These are phyloP conservation scores for Epichloe uncinata DNA, from an alignment of 2,329 filamentous ascomycete species.

Conservation along the genomic window DNA sequence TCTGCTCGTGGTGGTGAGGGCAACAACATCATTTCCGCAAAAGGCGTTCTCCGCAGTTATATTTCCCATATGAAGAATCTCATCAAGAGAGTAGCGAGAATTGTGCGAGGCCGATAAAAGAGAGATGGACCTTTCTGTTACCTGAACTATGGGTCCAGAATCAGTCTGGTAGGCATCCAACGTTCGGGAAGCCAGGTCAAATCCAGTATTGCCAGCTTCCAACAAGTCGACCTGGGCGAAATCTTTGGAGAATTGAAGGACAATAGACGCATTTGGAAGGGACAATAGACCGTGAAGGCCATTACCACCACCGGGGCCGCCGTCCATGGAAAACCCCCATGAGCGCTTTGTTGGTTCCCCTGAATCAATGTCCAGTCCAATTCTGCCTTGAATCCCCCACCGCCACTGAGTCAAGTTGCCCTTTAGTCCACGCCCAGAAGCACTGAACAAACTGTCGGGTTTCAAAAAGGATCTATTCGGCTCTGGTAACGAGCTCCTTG, in stretches of 20 bases:
- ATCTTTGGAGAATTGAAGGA: conserved; percentile 36
- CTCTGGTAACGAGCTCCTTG: background rate
- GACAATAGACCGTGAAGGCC: conserved; percentile 30
- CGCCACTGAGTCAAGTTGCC: conserved; percentile 57
- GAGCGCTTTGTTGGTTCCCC: conserved; percentile 34
- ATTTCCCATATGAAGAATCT: conserved; percentile 14
- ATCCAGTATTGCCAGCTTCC: conserved; percentile 25
- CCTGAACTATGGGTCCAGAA: conserved; percentile 32
- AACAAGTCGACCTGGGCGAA: conserved; percentile 31
- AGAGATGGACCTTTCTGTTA: conserved; percentile 36
- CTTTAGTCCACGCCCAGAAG: conserved; percentile 47
- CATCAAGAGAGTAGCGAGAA: conserved; percentile 19
- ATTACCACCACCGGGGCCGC: conserved; percentile 6
- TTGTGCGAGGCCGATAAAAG: conserved; percentile 22
- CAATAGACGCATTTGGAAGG: conserved; percentile 32
- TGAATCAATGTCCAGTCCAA: conserved; percentile 44
- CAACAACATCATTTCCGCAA: conserved; percentile 24
- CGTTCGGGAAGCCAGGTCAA: conserved; percentile 41
- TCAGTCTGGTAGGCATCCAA: conserved; percentile 28
- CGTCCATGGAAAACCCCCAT: conserved; percentile 35
- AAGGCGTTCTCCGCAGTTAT: conserved; percentile 29
- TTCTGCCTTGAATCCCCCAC: conserved; percentile 52
- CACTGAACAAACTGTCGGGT: conserved; percentile 49
- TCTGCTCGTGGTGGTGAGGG: conserved; percentile 28
- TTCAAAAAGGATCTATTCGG: conserved; percentile 15